Conservation (phyloP, 2,329 filamentous ascomycete species). For the Fusarium sp. region DNA sequence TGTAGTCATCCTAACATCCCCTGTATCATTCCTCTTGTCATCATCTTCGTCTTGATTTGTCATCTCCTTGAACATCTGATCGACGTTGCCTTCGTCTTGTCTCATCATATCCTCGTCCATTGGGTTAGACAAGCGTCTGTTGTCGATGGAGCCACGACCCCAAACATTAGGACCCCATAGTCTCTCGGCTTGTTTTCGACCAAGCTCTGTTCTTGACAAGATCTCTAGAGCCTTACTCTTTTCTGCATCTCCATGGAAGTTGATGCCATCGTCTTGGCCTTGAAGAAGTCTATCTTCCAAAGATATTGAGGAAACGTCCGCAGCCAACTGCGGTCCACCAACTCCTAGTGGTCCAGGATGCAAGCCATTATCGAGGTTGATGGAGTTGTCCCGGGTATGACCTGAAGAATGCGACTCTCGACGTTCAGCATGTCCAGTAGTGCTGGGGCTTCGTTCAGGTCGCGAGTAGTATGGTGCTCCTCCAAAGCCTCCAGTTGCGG, state of each 20-base stretch:
- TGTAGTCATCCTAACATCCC: conserved; percentile 53
- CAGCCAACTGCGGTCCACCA: conserved; percentile 57
- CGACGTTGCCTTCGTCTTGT: conserved; percentile 60
- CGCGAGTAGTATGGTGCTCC: conserved; percentile 43
- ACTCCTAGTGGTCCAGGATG: conserved; percentile 59
- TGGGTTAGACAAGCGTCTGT: conserved; percentile 43
- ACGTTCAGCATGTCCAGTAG: conserved; percentile 47
- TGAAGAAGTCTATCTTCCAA: conserved; percentile 64
- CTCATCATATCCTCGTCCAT: conserved; percentile 49
- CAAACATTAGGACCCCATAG: conserved; percentile 64
- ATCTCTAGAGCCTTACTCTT: conserved; percentile 66
- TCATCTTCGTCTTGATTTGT: conserved; percentile 64
- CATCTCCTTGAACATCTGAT: conserved; percentile 67
- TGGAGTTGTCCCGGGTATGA: conserved; percentile 50
- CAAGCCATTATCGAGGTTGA: conserved; percentile 55
- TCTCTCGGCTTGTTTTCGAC: conserved; percentile 62
- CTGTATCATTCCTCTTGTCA: conserved; percentile 51
- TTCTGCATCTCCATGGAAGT: conserved; percentile 58
- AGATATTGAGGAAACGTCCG: conserved; percentile 55
- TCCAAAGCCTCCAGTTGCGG: conserved; percentile 39
- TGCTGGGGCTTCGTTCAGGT: conserved; percentile 33
- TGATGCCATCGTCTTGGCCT: conserved; percentile 59
- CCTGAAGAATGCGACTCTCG: conserved; percentile 44
- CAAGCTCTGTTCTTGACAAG: conserved; percentile 61
- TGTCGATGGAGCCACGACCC: conserved; percentile 49